phyloP scores from a whole-genome alignment of 83 land plant genomes.

The Larix sibirica region DNA sequence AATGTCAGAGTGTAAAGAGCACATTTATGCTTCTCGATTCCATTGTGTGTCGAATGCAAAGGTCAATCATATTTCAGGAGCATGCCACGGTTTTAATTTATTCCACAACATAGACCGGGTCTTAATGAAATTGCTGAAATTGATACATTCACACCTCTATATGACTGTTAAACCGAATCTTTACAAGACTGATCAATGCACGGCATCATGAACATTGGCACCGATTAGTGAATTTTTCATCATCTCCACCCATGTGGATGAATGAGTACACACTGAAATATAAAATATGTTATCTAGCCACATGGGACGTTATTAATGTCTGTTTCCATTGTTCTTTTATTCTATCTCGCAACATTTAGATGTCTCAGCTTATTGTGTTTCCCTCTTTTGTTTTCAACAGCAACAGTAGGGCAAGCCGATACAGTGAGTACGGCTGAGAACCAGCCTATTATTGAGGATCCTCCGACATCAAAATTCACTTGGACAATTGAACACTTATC shows the following conservation, averaged over 20 bases:
- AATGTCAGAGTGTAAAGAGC: no score
- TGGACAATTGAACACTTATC: constrained; percentile 94
- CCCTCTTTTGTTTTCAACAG: background rate
- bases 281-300: no score
- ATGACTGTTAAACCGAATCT: no score
- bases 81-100: no score
- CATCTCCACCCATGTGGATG: background rate
- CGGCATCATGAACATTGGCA: background rate
- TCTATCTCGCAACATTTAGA: background rate
- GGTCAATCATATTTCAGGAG: no score
- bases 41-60: no score
- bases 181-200: no score
- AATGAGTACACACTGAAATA: no score
- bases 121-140: no score
- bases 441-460: constrained; percentile 83
- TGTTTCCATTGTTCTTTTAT: background rate
- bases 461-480: constrained; percentile 76
- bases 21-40: no score
- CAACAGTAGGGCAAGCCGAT: constrained; percentile 67
- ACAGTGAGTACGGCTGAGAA: constrained; percentile 61
- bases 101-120: no score
- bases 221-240: background rate
- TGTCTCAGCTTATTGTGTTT: constrained; percentile 8
- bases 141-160: no score
- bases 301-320: background rate